These are phyloP conservation scores for Alternaria brassicicola DNA, from an alignment of 2,329 filamentous ascomycete genomes.

Conservation along the genomic window DNA sequence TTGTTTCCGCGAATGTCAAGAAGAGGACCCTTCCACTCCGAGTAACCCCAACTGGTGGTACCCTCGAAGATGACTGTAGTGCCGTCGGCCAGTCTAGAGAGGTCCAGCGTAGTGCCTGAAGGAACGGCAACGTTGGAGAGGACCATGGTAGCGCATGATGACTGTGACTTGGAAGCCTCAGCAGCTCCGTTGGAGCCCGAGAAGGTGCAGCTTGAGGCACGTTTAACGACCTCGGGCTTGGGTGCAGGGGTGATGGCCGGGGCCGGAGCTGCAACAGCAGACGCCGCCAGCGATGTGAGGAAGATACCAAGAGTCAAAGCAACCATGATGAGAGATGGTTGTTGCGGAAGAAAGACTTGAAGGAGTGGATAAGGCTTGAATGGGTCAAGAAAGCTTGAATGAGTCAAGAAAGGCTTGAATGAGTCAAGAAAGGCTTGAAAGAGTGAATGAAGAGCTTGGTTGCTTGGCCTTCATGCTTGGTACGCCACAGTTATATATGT, in stretches of 20 bases:
- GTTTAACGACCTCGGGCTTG: conserved; percentile 21
- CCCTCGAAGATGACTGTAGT: conserved; percentile 67
- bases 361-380: not conserved
- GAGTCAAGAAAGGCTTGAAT: too few species aligned
- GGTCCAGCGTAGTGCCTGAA: conserved; percentile 63
- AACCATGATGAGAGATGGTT: conserved; percentile 20
- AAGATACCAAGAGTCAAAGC: conserved; percentile 21
- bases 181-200: conserved; percentile 52
- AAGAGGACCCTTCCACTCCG: conserved; percentile 68
- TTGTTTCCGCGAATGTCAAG: conserved; percentile 63
- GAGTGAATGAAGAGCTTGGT: conserved; percentile 12
- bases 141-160: conserved; percentile 60
- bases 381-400: too few species aligned
- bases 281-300: conserved; percentile 25
- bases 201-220: conserved; percentile 58
- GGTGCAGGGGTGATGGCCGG: conserved; percentile 29
- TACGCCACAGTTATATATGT: conserved; percentile 13
- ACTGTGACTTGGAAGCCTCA: conserved; percentile 55
- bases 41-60: conserved; percentile 68
- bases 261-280: conserved; percentile 32
- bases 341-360: conserved; percentile 8
- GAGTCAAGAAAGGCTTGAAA: conserved; percentile 12
- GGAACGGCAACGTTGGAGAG: conserved; percentile 63
- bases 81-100: conserved; percentile 58
- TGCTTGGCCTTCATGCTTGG: conserved; percentile 24